Evolutionary conservation across 495 filamentous ascomycete species (phyloP).

Genomic region (Podospora pseudocomata): DNA sequence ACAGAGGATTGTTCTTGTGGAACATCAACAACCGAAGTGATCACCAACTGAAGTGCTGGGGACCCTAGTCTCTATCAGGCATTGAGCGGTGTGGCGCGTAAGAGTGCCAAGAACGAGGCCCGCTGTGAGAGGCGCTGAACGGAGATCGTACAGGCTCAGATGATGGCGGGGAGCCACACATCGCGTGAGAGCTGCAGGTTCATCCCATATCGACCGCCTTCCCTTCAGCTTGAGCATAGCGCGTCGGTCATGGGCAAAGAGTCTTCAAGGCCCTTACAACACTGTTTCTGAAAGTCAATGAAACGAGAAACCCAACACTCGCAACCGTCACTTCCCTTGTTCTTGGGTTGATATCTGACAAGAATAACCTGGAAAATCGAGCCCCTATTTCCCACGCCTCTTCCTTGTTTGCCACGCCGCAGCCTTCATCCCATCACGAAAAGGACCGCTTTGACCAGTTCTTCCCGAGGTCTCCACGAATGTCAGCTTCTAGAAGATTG

Average conservation of each 20-base stretch:
- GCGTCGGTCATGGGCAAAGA: neutral
- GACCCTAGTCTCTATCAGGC: constrained; percentile 3
- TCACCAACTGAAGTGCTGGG: neutral
- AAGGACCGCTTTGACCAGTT: neutral
- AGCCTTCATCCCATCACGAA: constrained; percentile 3
- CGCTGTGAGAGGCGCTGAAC: neutral
- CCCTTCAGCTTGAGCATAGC: neutral
- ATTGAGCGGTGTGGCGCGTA: neutral
- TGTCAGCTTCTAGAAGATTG: constrained; percentile 23
- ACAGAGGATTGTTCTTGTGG: neutral
- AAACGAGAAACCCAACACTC: neutral
- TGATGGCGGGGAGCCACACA: neutral
- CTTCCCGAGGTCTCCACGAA: neutral
- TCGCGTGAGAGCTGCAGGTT: constrained; percentile 1
- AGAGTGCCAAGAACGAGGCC: neutral
- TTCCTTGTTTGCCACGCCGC: neutral
- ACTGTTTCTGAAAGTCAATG: neutral
- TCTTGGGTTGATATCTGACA: neutral
- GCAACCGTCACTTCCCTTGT: neutral
- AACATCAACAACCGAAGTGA: neutral
- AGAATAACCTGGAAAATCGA: neutral
- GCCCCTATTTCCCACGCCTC: neutral
- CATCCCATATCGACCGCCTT: neutral
- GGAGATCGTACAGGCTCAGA: neutral
- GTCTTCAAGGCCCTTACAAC: neutral